Evolutionary conservation across 805 yeast genomes (phyloP).

Genomic region (Metschnikowia gruessii): DNA sequence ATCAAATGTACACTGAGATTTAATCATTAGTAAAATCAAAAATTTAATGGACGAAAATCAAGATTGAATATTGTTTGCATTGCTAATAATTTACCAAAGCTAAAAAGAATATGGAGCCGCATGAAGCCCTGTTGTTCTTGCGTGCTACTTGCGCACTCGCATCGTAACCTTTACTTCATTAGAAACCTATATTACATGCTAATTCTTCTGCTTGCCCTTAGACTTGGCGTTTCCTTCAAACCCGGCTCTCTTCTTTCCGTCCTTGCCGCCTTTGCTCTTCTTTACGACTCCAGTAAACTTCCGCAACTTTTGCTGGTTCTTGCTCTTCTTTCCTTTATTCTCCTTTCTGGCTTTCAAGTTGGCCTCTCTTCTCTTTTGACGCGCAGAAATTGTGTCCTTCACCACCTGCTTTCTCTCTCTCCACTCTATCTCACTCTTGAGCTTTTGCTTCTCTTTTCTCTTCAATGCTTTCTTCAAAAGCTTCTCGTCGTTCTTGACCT

Average conservation of each 20-base stretch:
- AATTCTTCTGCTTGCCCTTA: slow-evolving; percentile 31
- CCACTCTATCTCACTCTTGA: slow-evolving; percentile 91
- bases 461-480: slow-evolving; percentile 81
- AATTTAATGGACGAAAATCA: background rate
- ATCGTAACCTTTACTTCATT: slow-evolving; percentile 4
- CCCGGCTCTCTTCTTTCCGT: slow-evolving; percentile 66
- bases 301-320: slow-evolving; percentile 67
- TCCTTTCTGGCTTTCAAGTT: slow-evolving; percentile 83
- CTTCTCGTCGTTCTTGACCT: slow-evolving; percentile 86
- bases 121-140: background rate
- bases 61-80: background rate
- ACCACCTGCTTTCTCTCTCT: slow-evolving; percentile 81
- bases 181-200: slow-evolving; percentile 15
- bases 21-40: too few relatives aligned
- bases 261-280: slow-evolving; percentile 35
- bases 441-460: slow-evolving; percentile 76
- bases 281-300: slow-evolving; percentile 57
- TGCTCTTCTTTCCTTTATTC: slow-evolving; percentile 76
- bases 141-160: background rate
- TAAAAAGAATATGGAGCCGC: background rate
- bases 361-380: slow-evolving; percentile 86
- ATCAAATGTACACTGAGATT: too few relatives aligned
- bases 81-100: background rate
- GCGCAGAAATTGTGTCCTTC: slow-evolving; percentile 66
- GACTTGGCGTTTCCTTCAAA: slow-evolving; percentile 72